Percentiles rank a stretch among this genome's conserved stretches.
phyloP scores from a whole-genome alignment of 441 rosid species.

The Raphanus hybrid region DNA sequence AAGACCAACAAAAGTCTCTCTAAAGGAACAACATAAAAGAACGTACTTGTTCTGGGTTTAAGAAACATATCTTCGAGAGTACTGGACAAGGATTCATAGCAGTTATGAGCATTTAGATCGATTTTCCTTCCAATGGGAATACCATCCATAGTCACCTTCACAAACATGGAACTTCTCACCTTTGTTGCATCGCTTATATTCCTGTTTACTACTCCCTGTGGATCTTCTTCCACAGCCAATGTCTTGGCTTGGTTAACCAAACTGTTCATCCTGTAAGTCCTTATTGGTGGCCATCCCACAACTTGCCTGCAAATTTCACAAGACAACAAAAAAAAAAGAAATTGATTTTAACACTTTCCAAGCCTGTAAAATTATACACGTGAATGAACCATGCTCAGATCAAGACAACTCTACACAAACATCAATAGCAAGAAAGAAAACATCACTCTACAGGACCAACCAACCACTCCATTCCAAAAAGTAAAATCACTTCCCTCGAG shows the following conservation, averaged over 20 bases:
- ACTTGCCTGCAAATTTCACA: conserved; percentile 58
- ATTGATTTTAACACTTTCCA: not conserved
- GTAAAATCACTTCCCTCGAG: not conserved
- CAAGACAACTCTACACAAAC: conserved; percentile 1
- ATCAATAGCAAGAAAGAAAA: not conserved
- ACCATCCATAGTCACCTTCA: conserved; percentile 96
- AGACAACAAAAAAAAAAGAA: not conserved
- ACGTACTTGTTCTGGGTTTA: conserved; percentile 42
- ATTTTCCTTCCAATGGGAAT: conserved; percentile 89
- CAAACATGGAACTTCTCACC: conserved; percentile 60
- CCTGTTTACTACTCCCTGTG: conserved; percentile 45
- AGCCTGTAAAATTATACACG: not conserved
- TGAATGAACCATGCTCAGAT: not conserved
- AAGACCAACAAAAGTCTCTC: not conserved
- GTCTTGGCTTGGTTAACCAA: conserved; percentile 71
- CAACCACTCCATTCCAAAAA: conserved; percentile 12
- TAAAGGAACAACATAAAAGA: not conserved
- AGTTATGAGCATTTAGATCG: conserved; percentile 69
- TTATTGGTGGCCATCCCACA: conserved; percentile 98
- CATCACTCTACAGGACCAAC: conserved; percentile 5
- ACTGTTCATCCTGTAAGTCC: conserved; percentile 80
- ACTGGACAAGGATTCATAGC: conserved; percentile 72
- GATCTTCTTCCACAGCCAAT: conserved; percentile 58
- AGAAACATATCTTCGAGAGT: conserved; percentile 81
- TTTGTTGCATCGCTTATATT: conserved; percentile 46